Evolutionary conservation across 179 eudicot species (phyloP), one percentile per base, ranked within the genome.

Genomic region (Actinidia polygama): DNA sequence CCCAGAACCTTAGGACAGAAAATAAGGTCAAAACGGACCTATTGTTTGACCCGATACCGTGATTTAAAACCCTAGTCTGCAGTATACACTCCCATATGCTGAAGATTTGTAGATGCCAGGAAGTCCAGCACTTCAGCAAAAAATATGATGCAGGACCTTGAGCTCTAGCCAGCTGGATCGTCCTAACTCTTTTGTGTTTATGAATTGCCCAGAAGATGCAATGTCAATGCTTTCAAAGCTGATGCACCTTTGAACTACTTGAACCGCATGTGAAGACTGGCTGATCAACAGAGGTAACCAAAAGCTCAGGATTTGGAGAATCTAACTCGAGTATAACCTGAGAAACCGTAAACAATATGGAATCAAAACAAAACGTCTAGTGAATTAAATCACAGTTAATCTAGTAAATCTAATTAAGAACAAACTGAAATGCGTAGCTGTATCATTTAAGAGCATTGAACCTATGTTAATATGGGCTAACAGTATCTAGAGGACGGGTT

Each of bases 251-350:
- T 12, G 81, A 82, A 69, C 75, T 79, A 46, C 84, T 86, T 55
- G 82, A 69, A 70, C 94, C 90, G 68, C 99, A 96, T 10, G 87
- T 85, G 85, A 87, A 95, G 81, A 90, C 90, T 24, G 92, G 88
- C 15, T 89, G 88, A 72, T 87, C 88, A 79, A 90, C 91, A 58
- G 91, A 93, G 86, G 79, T 88, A 85, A 93, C 82, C 62, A 44
- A 75, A n/a, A 93, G 92, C 79, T 93, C 88, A n/a, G 90, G 78
- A 73, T 86, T 86, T 51, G 95, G 89, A 59, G 90, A 80, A 21
- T 96, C 98, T 59, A 95, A 82, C 91, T 96, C 99, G 50, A 96
- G 89, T 67, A 95, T 84, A 40, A 92, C 92, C 99, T 96, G 84
- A 19, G 47, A 64, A 40, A 53, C 57, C 63, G 49, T 7, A 69